phyloP scores from a whole-genome alignment of 306 rosid species.

The Medicago ruthenica region DNA sequence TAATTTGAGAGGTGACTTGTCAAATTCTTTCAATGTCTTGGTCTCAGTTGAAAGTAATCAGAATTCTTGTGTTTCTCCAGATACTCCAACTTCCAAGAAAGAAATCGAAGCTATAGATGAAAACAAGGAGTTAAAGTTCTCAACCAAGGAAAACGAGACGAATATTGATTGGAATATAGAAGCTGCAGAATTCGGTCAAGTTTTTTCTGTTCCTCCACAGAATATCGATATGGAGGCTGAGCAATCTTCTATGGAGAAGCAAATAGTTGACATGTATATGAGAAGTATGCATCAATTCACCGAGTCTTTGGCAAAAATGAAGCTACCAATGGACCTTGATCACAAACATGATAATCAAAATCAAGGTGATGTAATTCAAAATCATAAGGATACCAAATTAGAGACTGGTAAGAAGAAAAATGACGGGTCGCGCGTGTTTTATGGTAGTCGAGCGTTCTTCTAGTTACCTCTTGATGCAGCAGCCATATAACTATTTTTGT shows the following conservation, averaged over 20 bases:
- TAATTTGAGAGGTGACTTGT: constrained; percentile 41
- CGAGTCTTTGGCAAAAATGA: constrained; percentile 86
- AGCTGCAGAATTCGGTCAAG: constrained; percentile 57
- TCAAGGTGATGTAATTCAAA: constrained; percentile 58
- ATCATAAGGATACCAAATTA: constrained; percentile 47
- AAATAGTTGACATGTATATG: constrained; percentile 91
- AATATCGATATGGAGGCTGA: constrained; percentile 74
- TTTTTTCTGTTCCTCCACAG: constrained; percentile 67
- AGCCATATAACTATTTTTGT: constrained; percentile 29
- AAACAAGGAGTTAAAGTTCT: constrained; percentile 47
- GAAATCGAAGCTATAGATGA: constrained; percentile 50
- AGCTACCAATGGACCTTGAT: constrained; percentile 86
- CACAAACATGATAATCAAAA: constrained; percentile 58
- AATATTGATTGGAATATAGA: constrained; percentile 38
- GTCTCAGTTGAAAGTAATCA: constrained; percentile 46
- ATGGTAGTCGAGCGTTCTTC: constrained; percentile 93
- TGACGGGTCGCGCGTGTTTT: constrained; percentile 83
- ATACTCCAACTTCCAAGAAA: constrained; percentile 79
- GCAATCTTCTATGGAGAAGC: constrained; percentile 84
- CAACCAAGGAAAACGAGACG: constrained; percentile 53
- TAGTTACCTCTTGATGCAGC: constrained; percentile 46
- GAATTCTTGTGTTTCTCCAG: constrained; percentile 51
- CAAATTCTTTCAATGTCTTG: constrained; percentile 45
- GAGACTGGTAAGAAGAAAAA: constrained; percentile 68
- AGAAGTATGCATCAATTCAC: constrained; percentile 91